Percentiles rank a stretch among this genome's conserved stretches.
Evolutionary conservation across 768 basidiomycete genomes (phyloP).

Genomic region (Lactifluus piperatus): DNA sequence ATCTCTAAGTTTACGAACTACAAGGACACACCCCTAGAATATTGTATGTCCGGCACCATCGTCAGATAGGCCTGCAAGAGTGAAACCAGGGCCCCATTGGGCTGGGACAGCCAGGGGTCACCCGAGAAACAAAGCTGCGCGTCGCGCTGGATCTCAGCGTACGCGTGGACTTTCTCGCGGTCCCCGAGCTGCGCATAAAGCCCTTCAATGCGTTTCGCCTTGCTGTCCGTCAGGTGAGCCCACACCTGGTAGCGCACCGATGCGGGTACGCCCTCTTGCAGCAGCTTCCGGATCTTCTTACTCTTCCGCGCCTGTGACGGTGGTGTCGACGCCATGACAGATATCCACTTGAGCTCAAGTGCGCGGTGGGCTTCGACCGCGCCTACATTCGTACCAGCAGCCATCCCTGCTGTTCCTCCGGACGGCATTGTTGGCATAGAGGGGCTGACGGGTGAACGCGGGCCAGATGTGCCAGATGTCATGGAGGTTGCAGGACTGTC

Average conservation of each 20-base stretch:
- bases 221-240: constrained; percentile 72
- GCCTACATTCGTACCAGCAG: not conserved
- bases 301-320: constrained; percentile 62
- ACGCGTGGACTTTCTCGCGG: constrained; percentile 42
- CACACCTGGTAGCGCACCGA: constrained; percentile 81
- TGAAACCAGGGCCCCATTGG: constrained; percentile 46
- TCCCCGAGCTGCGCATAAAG: constrained; percentile 58
- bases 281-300: constrained; percentile 68
- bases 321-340: constrained; percentile 44
- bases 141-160: constrained; percentile 52
- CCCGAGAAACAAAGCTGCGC: constrained; percentile 45
- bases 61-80: constrained; percentile 60
- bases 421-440: constrained; percentile 1
- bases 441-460: constrained; percentile 15
- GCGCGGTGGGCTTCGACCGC: constrained; percentile 54
- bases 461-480: constrained; percentile 21
- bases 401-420: not conserved
- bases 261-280: constrained; percentile 71
- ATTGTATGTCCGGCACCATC: constrained; percentile 80
- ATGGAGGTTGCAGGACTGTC: constrained; percentile 28
- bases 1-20: not conserved
- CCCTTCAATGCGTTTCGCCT: constrained; percentile 56
- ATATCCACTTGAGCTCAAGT: constrained; percentile 72
- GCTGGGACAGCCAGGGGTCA: constrained; percentile 49
- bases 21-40: constrained; percentile 43